Evolutionary conservation across 1,139 yeast species (phyloP).

Genomic region (Blastobotrys buckinghamii): DNA sequence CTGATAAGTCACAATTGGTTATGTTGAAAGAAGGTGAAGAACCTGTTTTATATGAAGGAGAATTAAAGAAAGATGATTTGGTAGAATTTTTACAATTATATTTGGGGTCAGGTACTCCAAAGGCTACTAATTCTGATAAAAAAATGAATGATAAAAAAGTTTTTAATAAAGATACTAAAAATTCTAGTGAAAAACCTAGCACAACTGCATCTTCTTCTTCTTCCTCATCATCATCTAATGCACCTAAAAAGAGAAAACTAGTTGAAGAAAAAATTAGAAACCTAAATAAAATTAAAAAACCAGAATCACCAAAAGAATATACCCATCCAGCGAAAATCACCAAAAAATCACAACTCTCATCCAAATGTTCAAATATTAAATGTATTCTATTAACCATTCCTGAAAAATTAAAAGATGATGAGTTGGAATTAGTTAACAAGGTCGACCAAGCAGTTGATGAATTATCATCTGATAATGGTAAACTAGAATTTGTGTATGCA

Average conservation of each 20-base stretch:
- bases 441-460: background rate
- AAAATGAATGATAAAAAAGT: too few relatives aligned
- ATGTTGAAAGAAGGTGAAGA: conserved; percentile 24
- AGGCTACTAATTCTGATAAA: background rate
- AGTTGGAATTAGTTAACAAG: background rate
- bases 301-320: background rate
- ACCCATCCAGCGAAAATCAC: background rate
- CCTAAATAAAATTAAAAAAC: conserved; percentile 7
- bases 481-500: background rate
- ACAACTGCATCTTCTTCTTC: background rate
- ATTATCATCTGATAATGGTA: background rate
- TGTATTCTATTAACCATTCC: background rate
- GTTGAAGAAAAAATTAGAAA: conserved; percentile 10
- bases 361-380: background rate
- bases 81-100: conserved; percentile 25
- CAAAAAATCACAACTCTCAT: background rate
- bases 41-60: conserved; percentile 29
- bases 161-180: background rate
- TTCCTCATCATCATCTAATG: background rate
- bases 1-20: conserved; percentile 24
- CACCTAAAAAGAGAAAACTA: conserved; percentile 8
- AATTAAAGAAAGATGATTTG: conserved; percentile 29
- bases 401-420: background rate
- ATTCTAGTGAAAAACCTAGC: background rate
- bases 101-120: background rate